Evolutionary conservation across 345 rosid genomes (phyloP).

Genomic region (Eutrema heterophyllum): DNA sequence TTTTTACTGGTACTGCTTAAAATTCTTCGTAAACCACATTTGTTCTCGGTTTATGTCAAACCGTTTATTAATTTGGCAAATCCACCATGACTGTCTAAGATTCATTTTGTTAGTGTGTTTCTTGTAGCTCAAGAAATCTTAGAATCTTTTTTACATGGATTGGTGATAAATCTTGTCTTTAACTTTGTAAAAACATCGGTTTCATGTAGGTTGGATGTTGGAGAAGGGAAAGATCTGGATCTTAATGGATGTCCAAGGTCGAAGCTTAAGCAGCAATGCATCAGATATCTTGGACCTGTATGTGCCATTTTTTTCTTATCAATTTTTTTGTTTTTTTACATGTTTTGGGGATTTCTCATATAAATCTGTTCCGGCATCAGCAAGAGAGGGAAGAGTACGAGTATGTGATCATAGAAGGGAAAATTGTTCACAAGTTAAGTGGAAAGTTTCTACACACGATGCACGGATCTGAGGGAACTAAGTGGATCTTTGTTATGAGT

Average conservation of each 20-base stretch:
- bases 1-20: slow-evolving; percentile 60
- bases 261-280: slow-evolving; percentile 70
- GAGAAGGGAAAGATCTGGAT: slow-evolving; percentile 76
- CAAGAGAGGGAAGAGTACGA: slow-evolving; percentile 87
- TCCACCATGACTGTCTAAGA: neutral
- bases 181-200: neutral
- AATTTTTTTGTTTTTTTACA: neutral
- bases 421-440: slow-evolving; percentile 55
- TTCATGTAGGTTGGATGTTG: slow-evolving; percentile 72
- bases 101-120: neutral
- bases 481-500: slow-evolving; percentile 93
- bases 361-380: slow-evolving; percentile 30
- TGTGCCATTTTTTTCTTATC: slow-evolving; percentile 20
- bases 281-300: slow-evolving; percentile 92
- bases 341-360: neutral
- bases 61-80: neutral
- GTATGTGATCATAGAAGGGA: slow-evolving; percentile 55
- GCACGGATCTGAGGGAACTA: slow-evolving; percentile 38
- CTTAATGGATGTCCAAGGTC: slow-evolving; percentile 60
- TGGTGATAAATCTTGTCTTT: neutral
- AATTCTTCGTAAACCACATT: neutral
- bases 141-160: neutral
- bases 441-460: slow-evolving; percentile 53
- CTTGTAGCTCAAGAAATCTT: slow-evolving; percentile 7
- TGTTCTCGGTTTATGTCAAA: neutral